These are phyloP conservation scores for Mayamaea pseudoterrestris DNA, from an alignment of 108 stramenopile genomes.

Conservation along the genomic window DNA sequence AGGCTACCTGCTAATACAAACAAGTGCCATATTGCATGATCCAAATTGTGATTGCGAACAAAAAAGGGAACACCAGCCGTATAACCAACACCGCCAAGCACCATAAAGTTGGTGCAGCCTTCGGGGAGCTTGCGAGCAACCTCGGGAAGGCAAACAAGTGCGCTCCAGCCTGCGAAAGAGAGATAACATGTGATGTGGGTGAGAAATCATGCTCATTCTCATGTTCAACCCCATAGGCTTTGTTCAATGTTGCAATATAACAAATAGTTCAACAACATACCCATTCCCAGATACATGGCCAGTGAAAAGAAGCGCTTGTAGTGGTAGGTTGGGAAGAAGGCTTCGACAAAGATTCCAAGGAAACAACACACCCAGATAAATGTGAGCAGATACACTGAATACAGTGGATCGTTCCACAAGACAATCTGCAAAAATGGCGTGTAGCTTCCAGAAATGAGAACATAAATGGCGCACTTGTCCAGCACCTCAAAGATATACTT, in stretches of 20 bases:
- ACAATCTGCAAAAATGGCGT: constrained; percentile 84
- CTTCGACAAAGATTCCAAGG: constrained; percentile 57
- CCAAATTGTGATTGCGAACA: constrained; percentile 70
- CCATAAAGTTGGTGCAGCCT: constrained; percentile 19
- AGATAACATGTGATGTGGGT: too few species aligned
- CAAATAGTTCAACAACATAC: too few species aligned
- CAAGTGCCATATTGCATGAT: constrained; percentile 78
- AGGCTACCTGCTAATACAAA: constrained; percentile 69
- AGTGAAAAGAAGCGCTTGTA: constrained; percentile 39
- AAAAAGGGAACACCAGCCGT: constrained; percentile 81
- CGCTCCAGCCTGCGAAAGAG: too few species aligned
- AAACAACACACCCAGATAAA: constrained; percentile 79
- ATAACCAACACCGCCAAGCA: constrained; percentile 75
- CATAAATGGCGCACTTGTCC: constrained; percentile 93
- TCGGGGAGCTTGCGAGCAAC: constrained; percentile 28
- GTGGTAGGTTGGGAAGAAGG: constrained; percentile 38
- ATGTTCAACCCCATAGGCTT: too few species aligned
- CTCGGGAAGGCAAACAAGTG: constrained; percentile 46
- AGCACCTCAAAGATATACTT: constrained; percentile 56
- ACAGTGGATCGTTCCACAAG: constrained; percentile 48
- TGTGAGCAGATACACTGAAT: constrained; percentile 42
- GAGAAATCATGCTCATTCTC: too few species aligned
- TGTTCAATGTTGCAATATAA: too few species aligned
- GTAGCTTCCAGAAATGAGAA: constrained; percentile 94
- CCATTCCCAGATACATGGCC: constrained; percentile 79